phyloP scores from a whole-genome alignment of 2,329 filamentous ascomycete genomes.

The Tympanopsis confertula region DNA sequence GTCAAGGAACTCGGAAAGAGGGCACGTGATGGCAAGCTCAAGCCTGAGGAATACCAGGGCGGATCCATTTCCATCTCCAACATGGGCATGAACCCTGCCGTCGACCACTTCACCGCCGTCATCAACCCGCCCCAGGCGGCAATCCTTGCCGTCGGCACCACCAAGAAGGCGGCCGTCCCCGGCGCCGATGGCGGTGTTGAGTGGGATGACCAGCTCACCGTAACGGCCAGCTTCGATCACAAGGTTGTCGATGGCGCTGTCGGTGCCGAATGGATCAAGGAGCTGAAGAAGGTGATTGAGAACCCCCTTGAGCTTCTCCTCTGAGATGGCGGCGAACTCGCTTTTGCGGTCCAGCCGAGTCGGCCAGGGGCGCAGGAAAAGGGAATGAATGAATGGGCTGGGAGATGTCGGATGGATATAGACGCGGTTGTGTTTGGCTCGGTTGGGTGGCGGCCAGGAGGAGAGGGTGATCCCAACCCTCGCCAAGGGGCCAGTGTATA shows the following conservation, averaged over 20 bases:
- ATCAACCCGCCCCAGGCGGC: conserved; percentile 97
- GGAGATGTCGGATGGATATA: too few species aligned
- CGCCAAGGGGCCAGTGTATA: too few species aligned
- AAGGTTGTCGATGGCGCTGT: conserved; percentile 96
- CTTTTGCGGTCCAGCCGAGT: too few species aligned
- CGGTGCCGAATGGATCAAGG: conserved; percentile 90
- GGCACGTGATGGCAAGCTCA: conserved; percentile 92
- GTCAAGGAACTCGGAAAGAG: conserved; percentile 97
- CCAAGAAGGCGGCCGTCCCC: conserved; percentile 84
- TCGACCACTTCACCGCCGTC: conserved; percentile 94
- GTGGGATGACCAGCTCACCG: conserved; percentile 94
- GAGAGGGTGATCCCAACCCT: too few species aligned
- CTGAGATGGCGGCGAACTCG: too few species aligned
- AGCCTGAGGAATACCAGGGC: conserved; percentile 98
- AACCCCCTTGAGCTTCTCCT: conserved; percentile 91
- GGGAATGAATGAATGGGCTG: too few species aligned
- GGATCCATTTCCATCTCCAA: conserved; percentile 99
- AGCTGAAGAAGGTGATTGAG: conserved; percentile 95
- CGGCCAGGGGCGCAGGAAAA: too few species aligned
- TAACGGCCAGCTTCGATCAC: conserved; percentile 96
- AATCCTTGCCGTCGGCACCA: conserved; percentile 89
- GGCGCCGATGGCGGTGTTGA: conserved; percentile 73
- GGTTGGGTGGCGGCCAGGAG: too few species aligned
- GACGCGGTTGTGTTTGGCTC: too few species aligned
- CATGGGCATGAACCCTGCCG: conserved; percentile 98